Conservation (phyloP, 257 asterid genomes). For the Marsdenia floribunda region DNA sequence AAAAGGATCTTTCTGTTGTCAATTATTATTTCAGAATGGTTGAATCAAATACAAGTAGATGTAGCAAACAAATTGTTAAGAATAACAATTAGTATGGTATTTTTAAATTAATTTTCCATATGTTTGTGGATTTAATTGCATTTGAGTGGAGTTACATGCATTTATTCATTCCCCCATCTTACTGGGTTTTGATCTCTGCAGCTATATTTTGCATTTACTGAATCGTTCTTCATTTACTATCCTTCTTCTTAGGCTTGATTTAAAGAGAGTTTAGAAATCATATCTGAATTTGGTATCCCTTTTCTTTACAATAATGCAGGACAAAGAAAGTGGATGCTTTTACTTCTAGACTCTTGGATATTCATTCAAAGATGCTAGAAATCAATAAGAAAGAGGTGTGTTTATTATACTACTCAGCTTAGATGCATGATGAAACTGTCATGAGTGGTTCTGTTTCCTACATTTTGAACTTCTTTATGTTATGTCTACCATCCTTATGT, state of each 20-base stretch:
- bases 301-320: constrained; percentile 22
- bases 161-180: background rate
- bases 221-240: background rate
- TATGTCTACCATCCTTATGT: background rate
- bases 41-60: background rate
- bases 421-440: background rate
- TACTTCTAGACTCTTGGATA: constrained; percentile 40
- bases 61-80: background rate
- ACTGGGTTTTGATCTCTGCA: background rate
- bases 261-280: background rate
- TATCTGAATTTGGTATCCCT: constrained; percentile 1
- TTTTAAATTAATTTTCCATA: background rate
- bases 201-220: background rate
- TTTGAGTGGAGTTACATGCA: background rate
- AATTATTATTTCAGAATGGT: background rate
- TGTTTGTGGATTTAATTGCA: background rate
- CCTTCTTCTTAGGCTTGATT: background rate
- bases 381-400: constrained; percentile 36
- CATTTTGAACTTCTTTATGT: background rate
- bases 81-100: background rate
- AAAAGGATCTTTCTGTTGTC: background rate
- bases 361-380: constrained; percentile 44
- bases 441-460: too few species aligned
- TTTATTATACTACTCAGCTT: constrained; percentile 1
- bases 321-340: constrained; percentile 42